A percentile compares a stretch with the other conserved stretches of the same genome.
phyloP scores from a whole-genome alignment of 2,329 filamentous ascomycete species.

The Cladophialophora carrionii region DNA sequence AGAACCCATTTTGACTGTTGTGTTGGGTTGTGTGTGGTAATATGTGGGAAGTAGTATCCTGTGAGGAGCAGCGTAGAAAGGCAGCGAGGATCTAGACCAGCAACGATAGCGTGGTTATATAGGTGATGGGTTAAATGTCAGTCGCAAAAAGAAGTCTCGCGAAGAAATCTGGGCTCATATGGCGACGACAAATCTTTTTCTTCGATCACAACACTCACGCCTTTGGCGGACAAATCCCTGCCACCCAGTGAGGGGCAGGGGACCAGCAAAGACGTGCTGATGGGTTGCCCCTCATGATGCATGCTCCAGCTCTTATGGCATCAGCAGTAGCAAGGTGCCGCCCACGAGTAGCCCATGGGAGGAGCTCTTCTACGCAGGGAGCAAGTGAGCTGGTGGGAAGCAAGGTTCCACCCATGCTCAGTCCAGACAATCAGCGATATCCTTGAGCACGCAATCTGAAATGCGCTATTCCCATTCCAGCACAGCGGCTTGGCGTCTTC shows the following conservation, averaged over 20 bases:
- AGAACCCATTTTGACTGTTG: conserved; percentile 31
- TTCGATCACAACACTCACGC: neutral
- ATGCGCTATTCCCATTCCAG: conserved; percentile 6
- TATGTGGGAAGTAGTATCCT: neutral
- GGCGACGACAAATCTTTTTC: conserved; percentile 32
- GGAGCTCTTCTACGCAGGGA: conserved; percentile 5
- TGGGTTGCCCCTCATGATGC: conserved; percentile 26
- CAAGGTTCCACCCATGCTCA: conserved; percentile 11
- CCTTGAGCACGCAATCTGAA: conserved; percentile 26
- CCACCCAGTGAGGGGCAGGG: conserved; percentile 8
- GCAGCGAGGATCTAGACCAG: conserved; percentile 9
- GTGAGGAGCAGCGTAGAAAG: conserved; percentile 2
- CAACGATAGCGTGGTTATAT: conserved; percentile 9
- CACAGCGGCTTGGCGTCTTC: conserved; percentile 13
- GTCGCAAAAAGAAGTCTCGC: neutral
- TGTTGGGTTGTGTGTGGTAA: neutral
- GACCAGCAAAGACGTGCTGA: conserved; percentile 18
- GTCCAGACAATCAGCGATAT: conserved; percentile 21
- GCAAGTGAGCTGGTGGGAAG: conserved; percentile 15
- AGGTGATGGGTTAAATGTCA: neutral
- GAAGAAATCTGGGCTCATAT: conserved; percentile 6
- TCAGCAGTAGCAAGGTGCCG: conserved; percentile 19
- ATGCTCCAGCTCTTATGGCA: conserved; percentile 26
- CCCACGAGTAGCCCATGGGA: neutral
- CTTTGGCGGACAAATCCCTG: conserved; percentile 8